Conservation (phyloP, 2,329 filamentous ascomycete species). For the Cladosporium sp. region DNA sequence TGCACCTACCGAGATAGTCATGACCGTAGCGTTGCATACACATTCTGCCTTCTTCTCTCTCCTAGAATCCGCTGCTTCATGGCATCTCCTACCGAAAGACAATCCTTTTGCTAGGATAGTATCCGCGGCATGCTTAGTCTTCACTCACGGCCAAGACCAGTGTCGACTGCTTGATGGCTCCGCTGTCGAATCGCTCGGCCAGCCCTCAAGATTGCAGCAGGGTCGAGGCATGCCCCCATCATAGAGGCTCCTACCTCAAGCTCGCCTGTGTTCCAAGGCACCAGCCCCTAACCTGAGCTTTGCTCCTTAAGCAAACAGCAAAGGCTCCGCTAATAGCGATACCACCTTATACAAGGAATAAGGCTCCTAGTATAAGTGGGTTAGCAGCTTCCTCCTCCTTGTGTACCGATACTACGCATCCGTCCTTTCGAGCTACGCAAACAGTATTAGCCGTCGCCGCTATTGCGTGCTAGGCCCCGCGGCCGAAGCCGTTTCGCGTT, state of each 20-base stretch:
- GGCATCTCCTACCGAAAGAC: background rate
- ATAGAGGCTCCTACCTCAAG: background rate
- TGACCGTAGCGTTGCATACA: background rate
- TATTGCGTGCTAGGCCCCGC: background rate
- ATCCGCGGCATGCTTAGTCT: background rate
- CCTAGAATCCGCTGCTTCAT: slow-evolving; percentile 1
- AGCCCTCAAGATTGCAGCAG: background rate
- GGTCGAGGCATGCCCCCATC: background rate
- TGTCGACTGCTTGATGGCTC: background rate
- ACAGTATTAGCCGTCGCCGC: slow-evolving; percentile 1
- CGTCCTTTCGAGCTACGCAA: slow-evolving; percentile 5
- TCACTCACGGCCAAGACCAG: slow-evolving; percentile 3
- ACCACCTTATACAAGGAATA: slow-evolving; percentile 5
- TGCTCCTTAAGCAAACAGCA: slow-evolving; percentile 7
- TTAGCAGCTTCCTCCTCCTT: background rate
- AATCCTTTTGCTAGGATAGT: background rate
- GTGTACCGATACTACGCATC: too few species aligned
- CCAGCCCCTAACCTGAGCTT: slow-evolving; percentile 3
- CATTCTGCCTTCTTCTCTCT: background rate
- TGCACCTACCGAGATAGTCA: background rate
- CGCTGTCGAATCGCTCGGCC: background rate
- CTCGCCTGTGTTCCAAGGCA: background rate
- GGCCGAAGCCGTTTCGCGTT: slow-evolving; percentile 4
- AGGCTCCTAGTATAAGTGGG: slow-evolving; percentile 4
- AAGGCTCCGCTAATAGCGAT: slow-evolving; percentile 3